phyloP scores from a whole-genome alignment of 306 rosid species.

The Purshia tridentata region DNA sequence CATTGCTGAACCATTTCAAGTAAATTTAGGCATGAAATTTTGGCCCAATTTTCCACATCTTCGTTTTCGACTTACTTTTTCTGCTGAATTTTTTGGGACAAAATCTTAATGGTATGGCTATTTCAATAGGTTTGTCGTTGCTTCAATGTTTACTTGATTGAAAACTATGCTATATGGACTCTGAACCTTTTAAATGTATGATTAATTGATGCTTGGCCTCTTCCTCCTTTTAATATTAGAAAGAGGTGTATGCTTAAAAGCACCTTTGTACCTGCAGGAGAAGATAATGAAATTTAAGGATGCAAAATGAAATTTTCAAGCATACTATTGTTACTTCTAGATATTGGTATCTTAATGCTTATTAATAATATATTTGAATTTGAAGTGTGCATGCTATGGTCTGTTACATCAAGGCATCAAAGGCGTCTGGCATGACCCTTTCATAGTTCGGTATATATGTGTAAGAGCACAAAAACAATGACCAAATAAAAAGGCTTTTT shows the following conservation, averaged over 20 bases:
- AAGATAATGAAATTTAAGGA: too few species aligned
- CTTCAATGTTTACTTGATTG: background rate
- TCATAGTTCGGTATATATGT: background rate
- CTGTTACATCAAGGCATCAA: background rate
- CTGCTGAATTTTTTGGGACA: too few species aligned
- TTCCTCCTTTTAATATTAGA: background rate
- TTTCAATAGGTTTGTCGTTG: background rate
- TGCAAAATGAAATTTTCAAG: background rate
- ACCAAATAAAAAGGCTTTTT: background rate
- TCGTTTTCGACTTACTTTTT: background rate
- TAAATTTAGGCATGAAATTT: constrained; percentile 4
- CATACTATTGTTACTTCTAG: background rate
- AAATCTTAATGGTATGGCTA: too few species aligned
- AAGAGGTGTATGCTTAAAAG: too few species aligned
- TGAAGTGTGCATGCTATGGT: background rate
- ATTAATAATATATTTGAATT: too few species aligned
- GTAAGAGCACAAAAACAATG: background rate
- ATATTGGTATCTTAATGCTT: background rate
- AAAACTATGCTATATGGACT: background rate
- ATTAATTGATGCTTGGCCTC: background rate
- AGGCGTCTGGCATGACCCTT: background rate
- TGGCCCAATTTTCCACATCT: background rate
- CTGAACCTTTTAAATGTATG: background rate
- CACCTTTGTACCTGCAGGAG: background rate
- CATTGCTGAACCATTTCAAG: too few species aligned